These are phyloP conservation scores for Plicaturopsis crispa DNA, from an alignment of 768 basidiomycete species.

Conservation along the genomic window DNA sequence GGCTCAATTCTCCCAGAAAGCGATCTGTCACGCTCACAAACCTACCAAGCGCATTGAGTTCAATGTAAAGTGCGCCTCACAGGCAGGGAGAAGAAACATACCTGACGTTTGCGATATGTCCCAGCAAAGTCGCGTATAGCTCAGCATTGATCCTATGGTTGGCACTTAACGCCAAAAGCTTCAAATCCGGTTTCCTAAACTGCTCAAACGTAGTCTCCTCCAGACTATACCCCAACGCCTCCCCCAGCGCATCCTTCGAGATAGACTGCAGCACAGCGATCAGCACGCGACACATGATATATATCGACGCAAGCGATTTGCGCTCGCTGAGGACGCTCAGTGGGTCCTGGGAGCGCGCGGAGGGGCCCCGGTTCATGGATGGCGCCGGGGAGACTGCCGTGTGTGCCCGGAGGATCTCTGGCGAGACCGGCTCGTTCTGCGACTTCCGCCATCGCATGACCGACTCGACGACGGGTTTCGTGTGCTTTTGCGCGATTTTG, in stretches of 20 bases:
- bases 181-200: constrained; percentile 64
- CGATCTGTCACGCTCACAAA: constrained; percentile 92
- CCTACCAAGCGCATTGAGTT: constrained; percentile 26
- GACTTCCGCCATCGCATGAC: constrained; percentile 82
- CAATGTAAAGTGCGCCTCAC: not conserved
- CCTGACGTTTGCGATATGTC: constrained; percentile 77
- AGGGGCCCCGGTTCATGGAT: constrained; percentile 23
- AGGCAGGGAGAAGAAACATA: constrained; percentile 24
- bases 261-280: constrained; percentile 68
- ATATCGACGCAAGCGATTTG: constrained; percentile 76
- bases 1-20: constrained; percentile 73
- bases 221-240: constrained; percentile 69
- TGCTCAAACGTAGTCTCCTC: constrained; percentile 88
- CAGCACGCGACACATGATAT: constrained; percentile 84
- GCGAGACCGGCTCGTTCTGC: constrained; percentile 50
- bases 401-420: constrained; percentile 47
- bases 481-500: constrained; percentile 77
- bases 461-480: constrained; percentile 79
- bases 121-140: constrained; percentile 77
- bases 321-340: constrained; percentile 55
- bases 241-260: constrained; percentile 71
- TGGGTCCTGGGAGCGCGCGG: constrained; percentile 36
- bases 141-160: constrained; percentile 81
- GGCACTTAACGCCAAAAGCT: constrained; percentile 54
- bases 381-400: constrained; percentile 24